phyloP scores from a whole-genome alignment of 1,284 basidiomycete species.

The Cryptococcus neoformans region DNA sequence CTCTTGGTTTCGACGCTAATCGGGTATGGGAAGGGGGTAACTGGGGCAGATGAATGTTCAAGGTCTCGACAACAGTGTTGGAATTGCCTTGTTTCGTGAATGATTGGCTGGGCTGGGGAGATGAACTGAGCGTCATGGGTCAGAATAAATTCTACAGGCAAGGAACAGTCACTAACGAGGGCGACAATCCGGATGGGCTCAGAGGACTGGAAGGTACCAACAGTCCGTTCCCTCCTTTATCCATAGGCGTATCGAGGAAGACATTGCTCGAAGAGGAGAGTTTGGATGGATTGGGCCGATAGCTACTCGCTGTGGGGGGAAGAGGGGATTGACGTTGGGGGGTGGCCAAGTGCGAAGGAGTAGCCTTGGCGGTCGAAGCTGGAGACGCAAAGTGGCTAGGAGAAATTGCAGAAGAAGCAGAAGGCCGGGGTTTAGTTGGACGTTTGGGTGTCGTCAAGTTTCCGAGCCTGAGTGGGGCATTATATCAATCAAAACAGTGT shows the following conservation, averaged over 20 bases:
- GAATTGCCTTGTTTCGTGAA: slow-evolving; percentile 8
- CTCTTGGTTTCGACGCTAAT: slow-evolving; percentile 23
- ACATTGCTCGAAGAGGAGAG: slow-evolving; percentile 13
- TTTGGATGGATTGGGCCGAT: slow-evolving; percentile 24
- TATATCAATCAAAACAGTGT: background rate
- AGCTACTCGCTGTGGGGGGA: slow-evolving; percentile 25
- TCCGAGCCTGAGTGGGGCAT: slow-evolving; percentile 24
- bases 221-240: slow-evolving; percentile 7
- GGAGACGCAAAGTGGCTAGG: background rate
- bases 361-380: background rate
- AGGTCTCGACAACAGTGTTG: slow-evolving; percentile 42
- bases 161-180: slow-evolving; percentile 10
- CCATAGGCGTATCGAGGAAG: slow-evolving; percentile 22
- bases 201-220: slow-evolving; percentile 32
- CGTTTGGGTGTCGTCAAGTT: slow-evolving; percentile 35
- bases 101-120: slow-evolving; percentile 21
- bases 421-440: slow-evolving; percentile 17
- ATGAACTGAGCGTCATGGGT: slow-evolving; percentile 26
- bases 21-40: slow-evolving; percentile 13
- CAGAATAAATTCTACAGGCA: slow-evolving; percentile 1
- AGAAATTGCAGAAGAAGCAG: background rate
- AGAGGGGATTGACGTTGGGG: slow-evolving; percentile 17
- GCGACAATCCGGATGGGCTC: slow-evolving; percentile 29
- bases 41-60: slow-evolving; percentile 42
- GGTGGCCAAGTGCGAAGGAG: slow-evolving; percentile 13